phyloP scores from a whole-genome alignment of 108 stramenopile species.

The Aureococcus anophagefferens region DNA sequence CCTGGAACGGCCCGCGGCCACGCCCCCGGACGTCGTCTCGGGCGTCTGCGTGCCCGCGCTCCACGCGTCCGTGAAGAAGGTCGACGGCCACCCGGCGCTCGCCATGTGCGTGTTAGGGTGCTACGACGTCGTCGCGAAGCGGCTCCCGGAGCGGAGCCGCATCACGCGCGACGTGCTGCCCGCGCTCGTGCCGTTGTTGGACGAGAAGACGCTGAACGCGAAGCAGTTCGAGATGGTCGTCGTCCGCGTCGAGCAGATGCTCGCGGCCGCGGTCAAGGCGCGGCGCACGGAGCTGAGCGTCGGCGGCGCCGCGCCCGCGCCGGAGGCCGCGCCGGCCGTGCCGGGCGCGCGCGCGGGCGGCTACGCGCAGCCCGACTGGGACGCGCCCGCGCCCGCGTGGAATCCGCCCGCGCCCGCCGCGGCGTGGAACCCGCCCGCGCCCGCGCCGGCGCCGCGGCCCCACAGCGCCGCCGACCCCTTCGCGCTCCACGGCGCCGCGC shows the following conservation, averaged over 20 bases:
- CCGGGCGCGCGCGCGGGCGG: not conserved
- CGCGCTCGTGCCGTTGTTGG: constrained; percentile 25
- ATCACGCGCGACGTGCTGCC: constrained; percentile 27
- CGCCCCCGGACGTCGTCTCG: constrained; percentile 27
- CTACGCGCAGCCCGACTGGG: not conserved
- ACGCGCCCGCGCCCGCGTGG: no score
- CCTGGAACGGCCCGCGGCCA: constrained; percentile 18
- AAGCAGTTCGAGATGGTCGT: constrained; percentile 34
- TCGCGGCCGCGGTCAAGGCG: constrained; percentile 11
- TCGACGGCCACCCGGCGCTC: constrained; percentile 4
- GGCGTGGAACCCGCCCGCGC: not conserved
- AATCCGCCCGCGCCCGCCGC: not conserved
- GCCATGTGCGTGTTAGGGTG: constrained; percentile 27
- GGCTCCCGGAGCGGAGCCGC: constrained; percentile 6
- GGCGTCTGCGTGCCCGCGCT: constrained; percentile 18
- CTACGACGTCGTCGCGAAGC: constrained; percentile 24
- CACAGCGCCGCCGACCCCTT: not conserved
- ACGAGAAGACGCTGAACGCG: constrained; percentile 24
- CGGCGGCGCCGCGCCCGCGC: not conserved
- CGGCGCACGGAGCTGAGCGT: not conserved
- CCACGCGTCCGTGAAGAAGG: constrained; percentile 3
- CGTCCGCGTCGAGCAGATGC: constrained; percentile 18
- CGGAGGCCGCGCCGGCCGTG: not conserved
- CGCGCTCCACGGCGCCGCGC: not conserved
- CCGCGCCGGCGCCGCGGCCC: not conserved